phyloP scores from a whole-genome alignment of 2,329 filamentous ascomycete genomes.

The Myriosclerotinia duriaeana region DNA sequence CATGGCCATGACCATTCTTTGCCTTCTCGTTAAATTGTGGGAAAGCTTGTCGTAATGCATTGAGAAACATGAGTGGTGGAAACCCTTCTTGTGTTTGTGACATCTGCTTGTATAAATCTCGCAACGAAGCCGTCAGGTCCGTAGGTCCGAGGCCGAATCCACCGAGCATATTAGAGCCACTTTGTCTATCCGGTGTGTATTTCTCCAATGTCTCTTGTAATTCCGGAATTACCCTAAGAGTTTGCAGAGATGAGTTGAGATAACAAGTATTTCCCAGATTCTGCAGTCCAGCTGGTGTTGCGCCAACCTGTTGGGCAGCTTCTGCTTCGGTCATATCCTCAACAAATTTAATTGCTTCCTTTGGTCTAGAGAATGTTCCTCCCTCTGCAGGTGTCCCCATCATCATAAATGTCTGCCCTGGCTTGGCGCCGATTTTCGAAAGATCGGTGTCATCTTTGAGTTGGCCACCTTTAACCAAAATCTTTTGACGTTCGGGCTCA shows the following conservation, averaged over 20 bases:
- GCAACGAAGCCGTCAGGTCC: constrained; percentile 75
- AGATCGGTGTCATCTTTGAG: constrained; percentile 94
- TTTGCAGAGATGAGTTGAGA: constrained; percentile 95
- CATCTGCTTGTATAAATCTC: constrained; percentile 87
- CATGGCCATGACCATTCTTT: constrained; percentile 78
- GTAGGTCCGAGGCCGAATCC: constrained; percentile 50
- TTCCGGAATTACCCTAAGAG: constrained; percentile 84
- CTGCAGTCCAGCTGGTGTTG: constrained; percentile 81
- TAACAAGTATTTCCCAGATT: constrained; percentile 99
- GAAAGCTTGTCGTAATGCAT: constrained; percentile 73
- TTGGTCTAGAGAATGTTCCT: constrained; percentile 66
- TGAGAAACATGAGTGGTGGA: constrained; percentile 78
- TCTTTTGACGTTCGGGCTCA: constrained; percentile 94
- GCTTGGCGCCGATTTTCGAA: constrained; percentile 78
- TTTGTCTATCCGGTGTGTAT: constrained; percentile 51
- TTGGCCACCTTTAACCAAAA: constrained; percentile 89
- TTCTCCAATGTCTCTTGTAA: constrained; percentile 74
- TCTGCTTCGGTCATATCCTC: constrained; percentile 99
- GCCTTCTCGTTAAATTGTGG: constrained; percentile 92
- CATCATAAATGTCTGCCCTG: constrained; percentile 89
- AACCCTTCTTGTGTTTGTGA: constrained; percentile 84
- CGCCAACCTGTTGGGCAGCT: constrained; percentile 76
- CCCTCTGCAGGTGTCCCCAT: constrained; percentile 79
- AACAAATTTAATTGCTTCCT: constrained; percentile 80
- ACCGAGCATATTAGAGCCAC: constrained; percentile 40